Conservation (phyloP, 306 rosid genomes). For the Corylus avellana region DNA sequence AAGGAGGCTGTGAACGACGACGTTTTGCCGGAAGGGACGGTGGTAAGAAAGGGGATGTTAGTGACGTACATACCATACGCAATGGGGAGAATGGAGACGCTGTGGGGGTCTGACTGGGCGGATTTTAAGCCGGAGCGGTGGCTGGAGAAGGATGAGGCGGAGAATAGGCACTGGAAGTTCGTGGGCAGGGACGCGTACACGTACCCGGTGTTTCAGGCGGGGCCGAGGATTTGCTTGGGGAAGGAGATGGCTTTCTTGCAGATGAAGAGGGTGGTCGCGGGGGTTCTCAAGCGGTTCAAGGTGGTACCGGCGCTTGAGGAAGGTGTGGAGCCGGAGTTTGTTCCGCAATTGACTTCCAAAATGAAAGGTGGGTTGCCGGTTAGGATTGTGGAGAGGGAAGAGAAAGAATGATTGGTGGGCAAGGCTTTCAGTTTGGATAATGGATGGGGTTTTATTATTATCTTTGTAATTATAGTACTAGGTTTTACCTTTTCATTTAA, state of each 20-base stretch:
- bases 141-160: conserved; percentile 34
- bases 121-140: conserved; percentile 72
- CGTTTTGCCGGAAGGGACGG: conserved; percentile 62
- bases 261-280: conserved; percentile 72
- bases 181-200: conserved; percentile 47
- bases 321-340: conserved; percentile 42
- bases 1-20: conserved; percentile 48
- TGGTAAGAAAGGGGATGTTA: conserved; percentile 58
- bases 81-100: conserved; percentile 56
- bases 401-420: too few species aligned
- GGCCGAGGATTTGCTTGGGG: conserved; percentile 84
- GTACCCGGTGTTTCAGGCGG: conserved; percentile 83
- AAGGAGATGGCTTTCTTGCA: conserved; percentile 89
- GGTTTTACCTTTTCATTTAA: too few species aligned
- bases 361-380: conserved; percentile 73
- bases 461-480: too few species aligned
- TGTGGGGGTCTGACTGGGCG: conserved; percentile 71
- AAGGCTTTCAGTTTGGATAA: too few species aligned
- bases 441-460: too few species aligned
- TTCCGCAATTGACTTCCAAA: conserved; percentile 39
- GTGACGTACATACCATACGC: conserved; percentile 58
- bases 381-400: conserved; percentile 27
- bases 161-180: conserved; percentile 43
- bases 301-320: conserved; percentile 37
- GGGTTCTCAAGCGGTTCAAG: conserved; percentile 44